Base-by-base conservation (phyloP, 805 yeast species). In the Lipomyces yamadae region DNA sequence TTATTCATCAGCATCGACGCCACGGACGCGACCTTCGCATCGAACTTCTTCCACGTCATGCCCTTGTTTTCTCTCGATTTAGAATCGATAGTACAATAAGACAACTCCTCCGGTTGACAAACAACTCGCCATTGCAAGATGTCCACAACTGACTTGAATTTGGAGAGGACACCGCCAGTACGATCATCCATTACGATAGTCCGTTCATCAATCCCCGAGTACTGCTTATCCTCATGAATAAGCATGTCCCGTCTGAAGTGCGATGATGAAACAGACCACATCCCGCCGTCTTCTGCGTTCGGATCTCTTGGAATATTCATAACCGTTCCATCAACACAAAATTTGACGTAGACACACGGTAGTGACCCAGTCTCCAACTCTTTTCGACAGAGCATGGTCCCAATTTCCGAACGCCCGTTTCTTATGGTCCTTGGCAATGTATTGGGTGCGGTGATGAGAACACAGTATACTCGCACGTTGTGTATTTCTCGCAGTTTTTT, bases 401-500 rank as follows among this genome's bases (percentile, higher is more conserved):
- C 98, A 69, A 95, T 89, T 72, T 95, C 98, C 29, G 91, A 82
- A 7, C 97, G 88, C 30, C 97, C 97, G 76, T 91, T 87, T 72
- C 95, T 81, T 74, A 87, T 81, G 39, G 96, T 88, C 74, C 97
- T 85, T 2, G 99, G 97, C 33, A 95, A 80, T 0, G 92, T 82
- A 65, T 91, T 91, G 32, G 90, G 88, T 33, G 91, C 89, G 0
- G 94, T 89, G 2, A 93, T 88, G 68, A 92, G 74, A 1, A 93
- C 88, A 76, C 97, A 92, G 74, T 88, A 90, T 1, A 93, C 86
- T 39, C 95, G 83, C 59, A 95, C 87, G 66, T 84, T 84, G 75
- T 95, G 98, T 71, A 81, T 83, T 71, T 82, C 81, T 61, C 81
- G 82, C 57, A 88, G 73, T 4, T 81, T 78, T 2, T 78, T 77